A percentile compares a stretch with the other conserved stretches of the same genome.
Conservation (phyloP, 768 basidiomycete genomes). For the Podaxis sp. region DNA sequence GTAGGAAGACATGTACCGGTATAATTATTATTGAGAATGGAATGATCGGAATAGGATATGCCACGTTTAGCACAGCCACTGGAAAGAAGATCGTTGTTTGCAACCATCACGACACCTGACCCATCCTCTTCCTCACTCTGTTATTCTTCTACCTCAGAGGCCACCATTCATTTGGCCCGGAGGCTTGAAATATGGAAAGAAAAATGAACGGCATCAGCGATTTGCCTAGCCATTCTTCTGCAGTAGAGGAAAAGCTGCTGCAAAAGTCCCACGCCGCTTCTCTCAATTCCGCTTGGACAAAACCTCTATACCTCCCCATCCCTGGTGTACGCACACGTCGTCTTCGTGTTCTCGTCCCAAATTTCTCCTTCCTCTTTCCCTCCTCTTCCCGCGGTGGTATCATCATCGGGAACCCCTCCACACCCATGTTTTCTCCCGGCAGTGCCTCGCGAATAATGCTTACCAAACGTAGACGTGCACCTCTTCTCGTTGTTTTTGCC, state of each 20-base stretch:
- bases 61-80: conserved; percentile 17
- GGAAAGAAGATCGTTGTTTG: conserved; percentile 3
- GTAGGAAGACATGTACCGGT: conserved; percentile 23
- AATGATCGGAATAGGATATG: conserved; percentile 10
- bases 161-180: neutral
- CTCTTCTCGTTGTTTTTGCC: conserved; percentile 51
- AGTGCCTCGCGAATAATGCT: conserved; percentile 40
- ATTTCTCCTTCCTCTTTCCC: conserved; percentile 45
- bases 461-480: conserved; percentile 44
- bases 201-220: conserved; percentile 23
- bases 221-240: conserved; percentile 44
- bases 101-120: conserved; percentile 4
- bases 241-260: conserved; percentile 40
- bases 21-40: neutral
- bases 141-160: neutral
- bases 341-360: conserved; percentile 58
- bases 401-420: neutral
- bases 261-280: conserved; percentile 31
- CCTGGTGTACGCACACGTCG: conserved; percentile 58
- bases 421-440: neutral
- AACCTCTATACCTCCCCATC: conserved; percentile 57
- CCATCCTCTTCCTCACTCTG: neutral
- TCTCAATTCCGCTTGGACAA: conserved; percentile 41
- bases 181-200: neutral
- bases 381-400: conserved; percentile 9